Percentiles rank a stretch among this genome's conserved stretches.
These are phyloP conservation scores for Verbena officinalis DNA, from an alignment of 257 asterid genomes.

Conservation along the genomic window DNA sequence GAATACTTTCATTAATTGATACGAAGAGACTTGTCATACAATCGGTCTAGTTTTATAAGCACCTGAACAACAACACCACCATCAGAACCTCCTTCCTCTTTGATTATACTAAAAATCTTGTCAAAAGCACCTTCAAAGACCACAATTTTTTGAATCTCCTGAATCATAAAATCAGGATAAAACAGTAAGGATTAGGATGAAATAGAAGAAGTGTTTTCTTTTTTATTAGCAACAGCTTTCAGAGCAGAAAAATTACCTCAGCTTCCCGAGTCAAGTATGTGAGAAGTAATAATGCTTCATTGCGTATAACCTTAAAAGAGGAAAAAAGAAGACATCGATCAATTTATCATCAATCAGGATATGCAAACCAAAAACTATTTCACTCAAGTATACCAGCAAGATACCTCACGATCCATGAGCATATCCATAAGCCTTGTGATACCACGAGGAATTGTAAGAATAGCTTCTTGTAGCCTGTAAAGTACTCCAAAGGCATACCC, in stretches of 20 bases:
- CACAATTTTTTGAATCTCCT: constrained; percentile 98
- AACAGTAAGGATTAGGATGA: constrained; percentile 10
- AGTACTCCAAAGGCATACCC: constrained; percentile 24
- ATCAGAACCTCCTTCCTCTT: constrained; percentile 97
- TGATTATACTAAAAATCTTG: constrained; percentile 88
- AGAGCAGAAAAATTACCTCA: constrained; percentile 33
- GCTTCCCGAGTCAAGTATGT: too few species aligned
- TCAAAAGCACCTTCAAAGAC: constrained; percentile 99
- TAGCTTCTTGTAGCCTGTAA: constrained; percentile 95
- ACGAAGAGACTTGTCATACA: too few species aligned
- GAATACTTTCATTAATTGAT: too few species aligned
- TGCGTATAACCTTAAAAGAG: too few species aligned
- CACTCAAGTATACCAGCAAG: constrained; percentile 22
- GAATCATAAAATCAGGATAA: constrained; percentile 31
- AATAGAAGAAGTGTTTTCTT: neutral
- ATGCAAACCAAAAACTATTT: constrained; percentile 6
- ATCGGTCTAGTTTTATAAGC: constrained; percentile 28
- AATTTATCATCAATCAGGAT: too few species aligned
- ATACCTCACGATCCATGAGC: constrained; percentile 99
- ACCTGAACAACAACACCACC: constrained; percentile 99
- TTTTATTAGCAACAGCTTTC: constrained; percentile 2
- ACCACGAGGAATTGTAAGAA: constrained; percentile 87
- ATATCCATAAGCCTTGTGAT: constrained; percentile 95
- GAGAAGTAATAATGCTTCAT: too few species aligned
- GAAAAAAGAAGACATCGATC: too few species aligned